These are phyloP conservation scores for Acacia pycnantha DNA, from an alignment of 331 rosid genomes.

Conservation along the genomic window DNA sequence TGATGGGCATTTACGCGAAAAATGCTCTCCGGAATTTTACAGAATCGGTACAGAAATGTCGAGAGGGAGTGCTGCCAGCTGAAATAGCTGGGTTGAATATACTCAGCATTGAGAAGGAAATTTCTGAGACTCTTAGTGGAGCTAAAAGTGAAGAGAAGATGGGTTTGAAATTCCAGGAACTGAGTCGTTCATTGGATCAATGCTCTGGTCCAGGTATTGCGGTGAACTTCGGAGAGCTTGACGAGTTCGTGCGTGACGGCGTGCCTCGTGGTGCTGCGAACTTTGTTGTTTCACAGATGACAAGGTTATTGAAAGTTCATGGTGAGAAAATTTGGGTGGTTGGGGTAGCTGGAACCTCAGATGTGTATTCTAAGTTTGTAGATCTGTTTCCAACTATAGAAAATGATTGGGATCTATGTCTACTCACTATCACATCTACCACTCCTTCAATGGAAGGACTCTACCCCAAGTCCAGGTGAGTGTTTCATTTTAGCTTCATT, in stretches of 20 bases:
- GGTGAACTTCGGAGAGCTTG: conserved; percentile 36
- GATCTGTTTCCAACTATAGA: conserved; percentile 46
- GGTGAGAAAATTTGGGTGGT: conserved; percentile 55
- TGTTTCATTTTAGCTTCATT: background rate
- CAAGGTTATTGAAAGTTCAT: conserved; percentile 44
- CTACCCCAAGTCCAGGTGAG: conserved; percentile 69
- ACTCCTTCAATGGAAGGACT: conserved; percentile 52
- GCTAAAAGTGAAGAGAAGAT: conserved; percentile 45
- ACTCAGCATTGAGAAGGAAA: conserved; percentile 42
- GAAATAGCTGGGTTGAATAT: conserved; percentile 35
- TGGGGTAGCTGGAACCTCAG: conserved; percentile 49
- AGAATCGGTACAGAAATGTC: conserved; percentile 39
- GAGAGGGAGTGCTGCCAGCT: conserved; percentile 27
- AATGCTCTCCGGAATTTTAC: conserved; percentile 54
- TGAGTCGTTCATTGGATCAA: conserved; percentile 44
- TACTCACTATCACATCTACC: conserved; percentile 67
- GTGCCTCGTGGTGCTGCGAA: conserved; percentile 30
- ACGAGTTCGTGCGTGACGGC: conserved; percentile 37
- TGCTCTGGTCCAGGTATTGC: conserved; percentile 46
- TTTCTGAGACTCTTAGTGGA: conserved; percentile 41
- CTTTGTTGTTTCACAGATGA: conserved; percentile 54
- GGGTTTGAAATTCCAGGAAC: conserved; percentile 50
- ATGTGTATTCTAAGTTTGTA: conserved; percentile 46
- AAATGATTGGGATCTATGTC: conserved; percentile 69
- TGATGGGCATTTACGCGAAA: conserved; percentile 58